A percentile compares a stretch with the other conserved stretches of the same genome.
These are phyloP conservation scores for Arthrobotrys entomopaga DNA, from an alignment of 2,329 filamentous ascomycete genomes.

Conservation along the genomic window DNA sequence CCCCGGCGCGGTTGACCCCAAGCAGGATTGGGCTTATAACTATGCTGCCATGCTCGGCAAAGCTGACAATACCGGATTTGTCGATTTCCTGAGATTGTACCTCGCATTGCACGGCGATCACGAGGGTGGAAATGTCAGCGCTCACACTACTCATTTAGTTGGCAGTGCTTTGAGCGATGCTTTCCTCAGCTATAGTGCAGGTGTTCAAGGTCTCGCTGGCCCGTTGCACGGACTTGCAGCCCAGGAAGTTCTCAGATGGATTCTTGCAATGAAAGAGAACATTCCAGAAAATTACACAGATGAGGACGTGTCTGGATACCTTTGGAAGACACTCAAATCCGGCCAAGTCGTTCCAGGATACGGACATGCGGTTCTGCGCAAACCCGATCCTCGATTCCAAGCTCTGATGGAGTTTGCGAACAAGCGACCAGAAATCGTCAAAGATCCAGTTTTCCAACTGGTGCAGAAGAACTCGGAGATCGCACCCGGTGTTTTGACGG, in stretches of 20 bases:
- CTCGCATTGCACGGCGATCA: constrained; percentile 97
- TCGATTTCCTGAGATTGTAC: constrained; percentile 92
- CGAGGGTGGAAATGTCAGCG: constrained; percentile 97
- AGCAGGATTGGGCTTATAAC: constrained; percentile 98
- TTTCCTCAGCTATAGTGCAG: constrained; percentile 94
- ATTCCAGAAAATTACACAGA: constrained; percentile 83
- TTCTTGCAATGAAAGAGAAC: constrained; percentile 90
- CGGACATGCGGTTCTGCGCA: constrained; percentile 93
- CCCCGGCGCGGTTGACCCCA: constrained; percentile 78
- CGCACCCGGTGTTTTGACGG: constrained; percentile 85
- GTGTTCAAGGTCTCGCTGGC: constrained; percentile 93
- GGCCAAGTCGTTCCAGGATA: constrained; percentile 95
- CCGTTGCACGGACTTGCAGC: constrained; percentile 92
- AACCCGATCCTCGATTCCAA: constrained; percentile 95
- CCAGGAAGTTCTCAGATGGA: constrained; percentile 97
- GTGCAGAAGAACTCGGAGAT: constrained; percentile 93
- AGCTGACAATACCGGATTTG: constrained; percentile 89
- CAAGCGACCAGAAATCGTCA: constrained; percentile 82
- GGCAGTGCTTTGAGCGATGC: constrained; percentile 93
- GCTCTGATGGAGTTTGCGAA: constrained; percentile 95
- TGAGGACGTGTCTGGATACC: constrained; percentile 84
- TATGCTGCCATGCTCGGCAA: constrained; percentile 96
- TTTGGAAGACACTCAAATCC: constrained; percentile 92
- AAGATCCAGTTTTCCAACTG: constrained; percentile 90
- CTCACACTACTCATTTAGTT: constrained; percentile 92